phyloP scores from a whole-genome alignment of 2,329 filamentous ascomycete species.

The Fusarium sp. region DNA sequence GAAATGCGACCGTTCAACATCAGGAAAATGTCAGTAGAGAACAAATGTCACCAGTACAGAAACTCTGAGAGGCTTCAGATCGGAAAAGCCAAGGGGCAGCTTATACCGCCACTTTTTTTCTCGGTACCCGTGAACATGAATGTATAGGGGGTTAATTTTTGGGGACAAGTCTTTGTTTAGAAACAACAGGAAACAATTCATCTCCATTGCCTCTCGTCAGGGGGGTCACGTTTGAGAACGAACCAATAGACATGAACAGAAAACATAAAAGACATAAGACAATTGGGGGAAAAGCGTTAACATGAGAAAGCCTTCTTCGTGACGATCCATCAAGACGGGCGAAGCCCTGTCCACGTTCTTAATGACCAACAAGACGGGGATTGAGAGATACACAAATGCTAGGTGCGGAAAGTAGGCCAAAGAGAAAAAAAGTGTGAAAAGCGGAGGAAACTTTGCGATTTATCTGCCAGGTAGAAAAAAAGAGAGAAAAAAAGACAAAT shows the following conservation, averaged over 20 bases:
- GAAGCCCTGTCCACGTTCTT: constrained; percentile 29
- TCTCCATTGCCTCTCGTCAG: constrained; percentile 26
- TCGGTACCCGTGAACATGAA: constrained; percentile 26
- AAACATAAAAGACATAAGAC: constrained; percentile 37
- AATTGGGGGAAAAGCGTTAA: constrained; percentile 27
- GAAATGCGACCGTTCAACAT: background rate
- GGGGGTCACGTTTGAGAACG: constrained; percentile 20
- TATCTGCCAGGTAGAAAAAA: constrained; percentile 44
- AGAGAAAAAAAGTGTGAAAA: constrained; percentile 25
- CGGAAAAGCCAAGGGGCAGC: background rate
- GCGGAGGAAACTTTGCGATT: constrained; percentile 43
- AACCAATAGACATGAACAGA: constrained; percentile 36
- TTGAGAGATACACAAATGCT: constrained; percentile 38
- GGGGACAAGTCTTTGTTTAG: constrained; percentile 12
- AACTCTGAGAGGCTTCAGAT: constrained; percentile 1
- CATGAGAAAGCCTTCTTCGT: constrained; percentile 46
- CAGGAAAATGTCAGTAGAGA: background rate
- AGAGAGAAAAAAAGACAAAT: constrained; percentile 24
- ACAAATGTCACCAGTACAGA: constrained; percentile 5
- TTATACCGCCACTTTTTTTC: constrained; percentile 4
- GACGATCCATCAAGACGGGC: constrained; percentile 41
- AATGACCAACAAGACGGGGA: constrained; percentile 31
- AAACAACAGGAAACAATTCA: constrained; percentile 25
- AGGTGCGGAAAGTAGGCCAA: constrained; percentile 27
- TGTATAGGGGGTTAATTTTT: constrained; percentile 23